Base-by-base conservation (phyloP, 2,329 filamentous ascomycete species). In the Diaporthe vexans region DNA sequence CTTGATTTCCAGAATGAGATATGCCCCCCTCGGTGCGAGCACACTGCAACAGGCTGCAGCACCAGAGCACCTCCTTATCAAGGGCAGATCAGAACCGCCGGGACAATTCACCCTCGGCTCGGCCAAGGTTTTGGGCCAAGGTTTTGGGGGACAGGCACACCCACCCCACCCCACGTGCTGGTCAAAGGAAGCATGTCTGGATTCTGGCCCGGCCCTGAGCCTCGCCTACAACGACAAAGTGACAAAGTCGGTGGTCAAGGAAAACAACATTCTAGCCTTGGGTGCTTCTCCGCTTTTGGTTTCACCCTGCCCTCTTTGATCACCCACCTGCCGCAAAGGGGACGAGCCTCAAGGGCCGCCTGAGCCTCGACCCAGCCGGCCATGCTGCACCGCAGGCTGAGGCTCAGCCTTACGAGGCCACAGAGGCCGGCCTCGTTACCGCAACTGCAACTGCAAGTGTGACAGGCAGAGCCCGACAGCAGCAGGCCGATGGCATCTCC, bases 351-450 rank as follows among this genome's bases (percentile, higher is more conserved):
- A 68, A 54, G 29, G 63, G 63, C 48, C 63, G 63, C 46, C 63
- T 9, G 52, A 26, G 48, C 63, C 63, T 54, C 48, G 63, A 54
- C 63, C 63, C 11, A 10, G 33, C 63, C 29, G 63, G 46, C 63
- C 63, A 54, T 48, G 40, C 40, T 24, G 35, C 46, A 26, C 40
- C 59, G 33, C 29, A 37, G 48, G 24, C 33, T 37, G 48, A 54
- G 63, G 63, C 63, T 68, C 63, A 68, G 63, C 63, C 63, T 68
- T 68, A 68, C 63, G 48, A 40, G 63, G 63, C 63, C 63, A 54
- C 63, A 54, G 40, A 67, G 46, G 46, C 63, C 46, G 46, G 63
- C 63, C 63, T 52, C 29, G 63, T n/a, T 52, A 13, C 37, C 35
- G 29, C 54, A 35, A 33, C 58, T 61, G 24, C 58, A 40, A 61